Conservation (phyloP, 805 yeast genomes). For the Candida ovalis region DNA sequence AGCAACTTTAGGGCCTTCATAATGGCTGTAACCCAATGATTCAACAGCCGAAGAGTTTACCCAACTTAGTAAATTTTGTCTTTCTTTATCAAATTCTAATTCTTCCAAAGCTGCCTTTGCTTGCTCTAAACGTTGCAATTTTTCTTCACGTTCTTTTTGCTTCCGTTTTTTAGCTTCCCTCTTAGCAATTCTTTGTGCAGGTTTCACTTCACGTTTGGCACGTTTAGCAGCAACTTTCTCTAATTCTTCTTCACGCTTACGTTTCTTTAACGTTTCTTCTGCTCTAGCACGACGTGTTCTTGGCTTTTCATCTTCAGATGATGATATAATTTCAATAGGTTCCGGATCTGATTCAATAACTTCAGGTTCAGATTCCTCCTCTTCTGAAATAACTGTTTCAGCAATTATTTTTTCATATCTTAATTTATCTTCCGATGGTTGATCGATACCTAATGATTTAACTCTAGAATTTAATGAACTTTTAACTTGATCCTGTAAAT, state of each 20-base stretch:
- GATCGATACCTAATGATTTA: conserved; percentile 46
- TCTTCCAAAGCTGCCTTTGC: conserved; percentile 30
- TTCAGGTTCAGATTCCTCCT: conserved; percentile 22
- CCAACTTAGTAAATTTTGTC: conserved; percentile 53
- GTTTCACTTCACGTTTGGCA: conserved; percentile 29
- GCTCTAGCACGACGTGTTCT: conserved; percentile 35
- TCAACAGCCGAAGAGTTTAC: conserved; percentile 57
- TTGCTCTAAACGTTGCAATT: conserved; percentile 21
- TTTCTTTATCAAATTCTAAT: conserved; percentile 37
- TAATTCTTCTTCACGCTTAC: conserved; percentile 26
- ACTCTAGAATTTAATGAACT: conserved; percentile 58
- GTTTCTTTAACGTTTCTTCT: conserved; percentile 22
- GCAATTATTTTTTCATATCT: conserved; percentile 38
- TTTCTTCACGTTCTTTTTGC: conserved; percentile 31
- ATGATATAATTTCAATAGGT: conserved; percentile 2
- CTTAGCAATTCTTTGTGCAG: conserved; percentile 34
- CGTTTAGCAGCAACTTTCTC: conserved; percentile 30
- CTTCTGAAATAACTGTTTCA: conserved; percentile 35
- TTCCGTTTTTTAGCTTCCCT: conserved; percentile 33
- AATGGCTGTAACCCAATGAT: conserved; percentile 46
- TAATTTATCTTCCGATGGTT: conserved; percentile 38
- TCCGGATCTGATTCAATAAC: conserved; percentile 8
- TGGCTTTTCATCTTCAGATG: conserved; percentile 18
- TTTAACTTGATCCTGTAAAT: conserved; percentile 48
- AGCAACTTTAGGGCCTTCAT: conserved; percentile 42